Percentiles rank a stretch among this genome's conserved stretches.
Conservation (phyloP, 2,329 filamentous ascomycete species). For the Cladophialophora carrionii region DNA sequence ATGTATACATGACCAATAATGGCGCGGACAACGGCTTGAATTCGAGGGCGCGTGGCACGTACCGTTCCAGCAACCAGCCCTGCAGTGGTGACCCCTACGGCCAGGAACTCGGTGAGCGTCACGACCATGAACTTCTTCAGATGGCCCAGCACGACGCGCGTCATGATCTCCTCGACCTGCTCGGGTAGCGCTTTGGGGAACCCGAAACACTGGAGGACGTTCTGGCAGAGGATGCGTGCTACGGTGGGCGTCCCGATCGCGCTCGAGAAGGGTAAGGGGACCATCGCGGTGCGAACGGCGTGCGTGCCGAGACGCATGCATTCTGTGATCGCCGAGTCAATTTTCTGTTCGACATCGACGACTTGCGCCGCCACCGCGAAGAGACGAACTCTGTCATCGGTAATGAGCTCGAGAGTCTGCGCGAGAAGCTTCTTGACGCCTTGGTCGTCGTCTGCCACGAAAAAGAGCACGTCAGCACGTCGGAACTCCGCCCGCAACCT, state of each 20-base stretch:
- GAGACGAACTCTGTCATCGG: conserved; percentile 43
- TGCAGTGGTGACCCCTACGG: conserved; percentile 27
- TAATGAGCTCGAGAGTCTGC: conserved; percentile 42
- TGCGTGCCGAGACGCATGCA: conserved; percentile 42
- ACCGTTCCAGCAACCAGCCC: conserved; percentile 33
- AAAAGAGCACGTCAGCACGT: conserved; percentile 18
- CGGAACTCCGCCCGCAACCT: not conserved
- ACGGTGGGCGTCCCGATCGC: conserved; percentile 37
- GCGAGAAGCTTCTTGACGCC: conserved; percentile 41
- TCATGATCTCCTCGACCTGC: conserved; percentile 38
- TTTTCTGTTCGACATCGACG: conserved; percentile 43
- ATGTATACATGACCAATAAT: not conserved
- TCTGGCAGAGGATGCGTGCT: conserved; percentile 38
- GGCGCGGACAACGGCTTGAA: not conserved
- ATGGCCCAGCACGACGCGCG: conserved; percentile 33
- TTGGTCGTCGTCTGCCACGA: conserved; percentile 39
- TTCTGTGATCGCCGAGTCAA: conserved; percentile 44
- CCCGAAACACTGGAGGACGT: conserved; percentile 37
- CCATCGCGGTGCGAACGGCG: conserved; percentile 40
- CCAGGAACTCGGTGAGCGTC: conserved; percentile 31
- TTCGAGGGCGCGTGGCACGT: not conserved
- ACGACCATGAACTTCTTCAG: conserved; percentile 35
- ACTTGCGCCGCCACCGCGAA: conserved; percentile 45
- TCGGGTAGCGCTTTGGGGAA: conserved; percentile 37
- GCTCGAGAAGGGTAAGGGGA: conserved; percentile 38